Conservation (phyloP, 2,329 filamentous ascomycete genomes). For the Fusarium praegraminearum region DNA sequence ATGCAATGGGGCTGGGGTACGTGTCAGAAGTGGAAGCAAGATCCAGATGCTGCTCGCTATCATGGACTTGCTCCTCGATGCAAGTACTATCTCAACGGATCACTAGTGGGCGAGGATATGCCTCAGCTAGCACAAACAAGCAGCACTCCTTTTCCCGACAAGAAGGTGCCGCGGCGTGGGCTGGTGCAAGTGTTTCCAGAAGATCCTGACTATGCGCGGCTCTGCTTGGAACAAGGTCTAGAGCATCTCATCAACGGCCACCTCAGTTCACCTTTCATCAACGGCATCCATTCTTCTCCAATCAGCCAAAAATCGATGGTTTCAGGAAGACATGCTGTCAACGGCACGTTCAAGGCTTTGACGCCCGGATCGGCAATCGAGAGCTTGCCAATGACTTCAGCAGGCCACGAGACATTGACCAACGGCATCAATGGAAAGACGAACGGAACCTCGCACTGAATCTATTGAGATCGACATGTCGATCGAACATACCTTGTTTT, state of each 20-base stretch:
- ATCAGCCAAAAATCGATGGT: slow-evolving; percentile 53
- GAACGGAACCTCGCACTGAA: slow-evolving; percentile 32
- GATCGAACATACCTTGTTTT: slow-evolving; percentile 34
- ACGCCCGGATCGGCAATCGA: slow-evolving; percentile 35
- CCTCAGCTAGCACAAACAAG: slow-evolving; percentile 62
- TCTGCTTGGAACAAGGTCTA: slow-evolving; percentile 70
- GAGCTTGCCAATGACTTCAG: slow-evolving; percentile 24
- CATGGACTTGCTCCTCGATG: slow-evolving; percentile 67
- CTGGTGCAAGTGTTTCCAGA: slow-evolving; percentile 64
- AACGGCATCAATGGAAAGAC: slow-evolving; percentile 50
- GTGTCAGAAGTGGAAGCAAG: slow-evolving; percentile 68
- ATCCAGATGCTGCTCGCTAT: slow-evolving; percentile 66
- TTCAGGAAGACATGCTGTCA: slow-evolving; percentile 46
- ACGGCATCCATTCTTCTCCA: slow-evolving; percentile 63
- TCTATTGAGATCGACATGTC: slow-evolving; percentile 9
- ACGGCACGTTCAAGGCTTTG: slow-evolving; percentile 49
- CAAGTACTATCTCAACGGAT: slow-evolving; percentile 70
- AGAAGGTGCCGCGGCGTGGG: slow-evolving; percentile 66
- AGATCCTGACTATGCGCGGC: slow-evolving; percentile 67
- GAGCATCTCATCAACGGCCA: slow-evolving; percentile 64
- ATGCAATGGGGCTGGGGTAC: slow-evolving; percentile 58
- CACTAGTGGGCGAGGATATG: slow-evolving; percentile 64
- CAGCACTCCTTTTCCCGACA: slow-evolving; percentile 66
- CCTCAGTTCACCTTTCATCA: slow-evolving; percentile 59
- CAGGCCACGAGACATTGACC: slow-evolving; percentile 43